A percentile compares a stretch with the other conserved stretches of the same genome.
Conservation (phyloP, 306 rosid species). For the Vachellia pachyceras region DNA sequence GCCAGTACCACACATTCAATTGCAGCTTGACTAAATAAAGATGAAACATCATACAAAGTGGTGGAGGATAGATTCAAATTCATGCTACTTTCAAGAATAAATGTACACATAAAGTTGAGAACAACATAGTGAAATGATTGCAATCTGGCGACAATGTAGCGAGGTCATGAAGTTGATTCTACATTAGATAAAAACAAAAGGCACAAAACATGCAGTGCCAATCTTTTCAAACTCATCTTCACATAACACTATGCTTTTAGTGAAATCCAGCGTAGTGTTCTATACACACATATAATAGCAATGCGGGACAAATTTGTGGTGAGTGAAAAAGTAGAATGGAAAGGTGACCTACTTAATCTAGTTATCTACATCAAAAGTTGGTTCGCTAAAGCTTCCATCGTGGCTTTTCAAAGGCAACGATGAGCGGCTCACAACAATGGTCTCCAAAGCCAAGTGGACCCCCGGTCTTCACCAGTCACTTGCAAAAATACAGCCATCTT, state of each 20-base stretch:
- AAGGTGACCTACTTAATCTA: conserved; percentile 41
- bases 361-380: conserved; percentile 35
- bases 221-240: conserved; percentile 29
- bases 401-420: conserved; percentile 20
- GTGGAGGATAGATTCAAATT: conserved; percentile 34
- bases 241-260: conserved; percentile 31
- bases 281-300: conserved; percentile 10
- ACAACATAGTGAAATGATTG: conserved; percentile 31
- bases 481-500: conserved; percentile 16
- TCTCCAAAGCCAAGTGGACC: background rate
- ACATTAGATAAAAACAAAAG: conserved; percentile 23
- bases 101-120: background rate
- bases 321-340: conserved; percentile 12
- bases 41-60: conserved; percentile 35
- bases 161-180: conserved; percentile 31
- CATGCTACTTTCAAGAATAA: conserved; percentile 19
- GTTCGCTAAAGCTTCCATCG: conserved; percentile 21
- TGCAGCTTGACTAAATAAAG: conserved; percentile 40
- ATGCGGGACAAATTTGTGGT: conserved; percentile 29
- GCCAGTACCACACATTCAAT: conserved; percentile 44
- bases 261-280: conserved; percentile 17
- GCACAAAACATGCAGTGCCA: conserved; percentile 31
- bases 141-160: conserved; percentile 32
- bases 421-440: conserved; percentile 29
- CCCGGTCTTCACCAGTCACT: background rate